A percentile compares a stretch with the other conserved stretches of the same genome.
These are phyloP conservation scores for Noccaea bulbosa DNA, from an alignment of 345 rosid genomes.

Conservation along the genomic window DNA sequence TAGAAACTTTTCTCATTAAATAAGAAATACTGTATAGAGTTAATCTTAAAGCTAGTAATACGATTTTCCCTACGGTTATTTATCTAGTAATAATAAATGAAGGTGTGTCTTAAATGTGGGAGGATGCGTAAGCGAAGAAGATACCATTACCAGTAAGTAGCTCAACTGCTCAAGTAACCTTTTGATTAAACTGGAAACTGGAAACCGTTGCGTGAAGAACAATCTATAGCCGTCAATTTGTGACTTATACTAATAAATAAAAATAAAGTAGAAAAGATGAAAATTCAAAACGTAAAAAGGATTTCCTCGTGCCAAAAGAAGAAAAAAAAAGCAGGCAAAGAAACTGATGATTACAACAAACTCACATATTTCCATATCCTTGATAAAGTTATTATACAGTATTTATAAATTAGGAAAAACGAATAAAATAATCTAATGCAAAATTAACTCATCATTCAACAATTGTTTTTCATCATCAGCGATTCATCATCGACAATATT, in stretches of 20 bases:
- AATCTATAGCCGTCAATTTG: conserved; percentile 37
- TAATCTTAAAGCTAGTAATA: no score
- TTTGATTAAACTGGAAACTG: conserved; percentile 29
- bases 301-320: conserved; percentile 31
- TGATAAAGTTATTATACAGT: background rate
- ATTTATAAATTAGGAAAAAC: background rate
- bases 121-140: conserved; percentile 36
- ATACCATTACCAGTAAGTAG: conserved; percentile 11
- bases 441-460: background rate
- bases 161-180: conserved; percentile 39
- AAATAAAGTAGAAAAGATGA: background rate
- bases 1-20: no score
- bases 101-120: conserved; percentile 18
- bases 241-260: conserved; percentile 3
- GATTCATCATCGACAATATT: no score
- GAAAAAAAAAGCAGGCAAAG: background rate
- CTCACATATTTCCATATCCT: background rate
- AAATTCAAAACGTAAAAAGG: conserved; percentile 13
- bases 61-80: background rate
- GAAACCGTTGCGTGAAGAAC: conserved; percentile 35
- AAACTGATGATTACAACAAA: conserved; percentile 9
- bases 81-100: background rate
- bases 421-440: background rate
- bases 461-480: no score
- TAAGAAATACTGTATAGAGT: no score